Evolutionary conservation across 257 asterid genomes (phyloP), one percentile per base, ranked within the genome.

Genomic region (Asclepias syriaca): DNA sequence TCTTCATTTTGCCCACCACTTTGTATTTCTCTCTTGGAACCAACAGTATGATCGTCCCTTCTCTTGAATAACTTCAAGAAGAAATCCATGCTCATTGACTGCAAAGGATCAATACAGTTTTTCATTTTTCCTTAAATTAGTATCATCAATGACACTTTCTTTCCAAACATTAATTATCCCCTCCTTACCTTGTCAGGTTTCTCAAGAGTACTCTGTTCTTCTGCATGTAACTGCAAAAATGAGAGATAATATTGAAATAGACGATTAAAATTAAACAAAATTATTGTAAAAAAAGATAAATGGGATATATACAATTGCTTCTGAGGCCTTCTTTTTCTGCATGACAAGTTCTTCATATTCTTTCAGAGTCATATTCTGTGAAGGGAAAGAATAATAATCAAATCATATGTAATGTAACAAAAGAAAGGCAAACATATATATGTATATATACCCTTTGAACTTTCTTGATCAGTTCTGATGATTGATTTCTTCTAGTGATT

Each of bases 291-390:
- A 40, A n/a, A n/a, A n/a, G 46, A 40, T 0, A 40, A 40, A 40
- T 40, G 46, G 46, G 37, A 34, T 34, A 40, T 40, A 40, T 40
- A 40, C 46, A 40, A 40, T 7, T 1, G 75, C 70, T 61, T 69
- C 79, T 75, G 70, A 69, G 27, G 70, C 18, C 60, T 50, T 27
- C 68, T 59, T 76, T 51, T 76, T 70, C 75, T 61, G 53, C 29
- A 54, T 29, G 15, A 63, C 61, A 29, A 24, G 50, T 71, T 70
- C 45, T 51, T 70, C 75, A 53, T 76, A 76, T 54, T 63, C 53
- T 27, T 29, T 22, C 11, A 76, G 75, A 22, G 79, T 76, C 53
- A 63, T 51, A 1, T 51, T 45, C 75, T 61, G 75, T 24, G 1
- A 45, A 75, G 27, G 24, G 37, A 19, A 19, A 59, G 57, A 50